Evolutionary conservation across 805 yeast genomes (phyloP).

Genomic region (Ogataea pini): DNA sequence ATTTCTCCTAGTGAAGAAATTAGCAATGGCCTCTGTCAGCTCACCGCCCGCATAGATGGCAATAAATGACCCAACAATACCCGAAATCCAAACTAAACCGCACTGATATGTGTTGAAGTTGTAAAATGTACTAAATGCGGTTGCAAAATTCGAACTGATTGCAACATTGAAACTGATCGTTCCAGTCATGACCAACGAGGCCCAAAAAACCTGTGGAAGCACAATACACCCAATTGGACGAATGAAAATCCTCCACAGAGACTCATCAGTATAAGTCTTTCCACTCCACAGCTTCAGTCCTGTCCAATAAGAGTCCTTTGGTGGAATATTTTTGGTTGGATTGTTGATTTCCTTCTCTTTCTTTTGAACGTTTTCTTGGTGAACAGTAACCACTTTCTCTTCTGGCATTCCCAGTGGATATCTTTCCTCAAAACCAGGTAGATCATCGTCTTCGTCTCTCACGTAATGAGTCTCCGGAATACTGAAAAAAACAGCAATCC

Average conservation of each 20-base stretch:
- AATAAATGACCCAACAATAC: slow-evolving; percentile 11
- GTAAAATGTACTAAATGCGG: slow-evolving; percentile 5
- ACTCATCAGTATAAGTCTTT: slow-evolving; percentile 9
- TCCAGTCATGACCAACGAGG: slow-evolving; percentile 11
- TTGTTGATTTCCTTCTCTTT: neutral
- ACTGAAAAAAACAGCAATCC: slow-evolving; percentile 40
- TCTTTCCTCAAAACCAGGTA: slow-evolving; percentile 9
- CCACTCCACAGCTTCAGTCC: slow-evolving; percentile 8
- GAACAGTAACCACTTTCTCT: slow-evolving; percentile 6
- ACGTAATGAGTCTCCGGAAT: slow-evolving; percentile 58
- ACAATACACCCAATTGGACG: slow-evolving; percentile 14
- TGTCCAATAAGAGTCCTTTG: slow-evolving; percentile 5
- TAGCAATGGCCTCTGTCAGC: slow-evolving; percentile 10
- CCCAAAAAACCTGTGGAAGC: slow-evolving; percentile 14
- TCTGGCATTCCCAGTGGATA: slow-evolving; percentile 11
- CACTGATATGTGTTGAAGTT: slow-evolving; percentile 10
- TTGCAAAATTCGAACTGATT: slow-evolving; percentile 10
- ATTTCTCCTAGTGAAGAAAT: slow-evolving; percentile 10
- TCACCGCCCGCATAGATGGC: slow-evolving; percentile 12
- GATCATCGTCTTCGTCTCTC: slow-evolving; percentile 19
- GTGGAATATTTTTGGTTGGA: neutral
- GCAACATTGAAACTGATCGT: slow-evolving; percentile 13
- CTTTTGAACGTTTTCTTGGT: slow-evolving; percentile 6
- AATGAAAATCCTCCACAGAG: slow-evolving; percentile 9
- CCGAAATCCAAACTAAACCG: slow-evolving; percentile 11